Base-by-base conservation (phyloP, 2,329 filamentous ascomycete species). In the Fusarium kyushuense region DNA sequence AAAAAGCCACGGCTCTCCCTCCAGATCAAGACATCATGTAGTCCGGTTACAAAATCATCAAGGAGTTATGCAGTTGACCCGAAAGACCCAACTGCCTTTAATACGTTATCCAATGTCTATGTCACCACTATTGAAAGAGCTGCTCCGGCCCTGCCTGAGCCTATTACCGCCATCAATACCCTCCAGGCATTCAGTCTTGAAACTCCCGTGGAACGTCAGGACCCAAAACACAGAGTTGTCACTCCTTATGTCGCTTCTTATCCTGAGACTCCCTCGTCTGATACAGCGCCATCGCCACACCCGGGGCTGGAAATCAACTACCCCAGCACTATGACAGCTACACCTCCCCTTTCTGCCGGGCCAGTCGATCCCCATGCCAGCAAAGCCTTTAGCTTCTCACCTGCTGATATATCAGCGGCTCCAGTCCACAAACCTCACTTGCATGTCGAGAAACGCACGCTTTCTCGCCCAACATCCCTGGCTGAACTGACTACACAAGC, bases 21-120 rank as follows among this genome's bases (percentile, higher is more conserved):
- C 70, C 83, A 86, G 73, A 87, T 83, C 72, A 85, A 84, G 71
- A 79, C 84, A 25, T 75, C 80, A 30, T 74, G 77, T 57, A 77
- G 76, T 33, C 74, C 81, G 5, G 72, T 71, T 40, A 75, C 78
- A 54, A 81, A 78, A 54, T 76, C 81, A 23, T 65, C 71, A 17
- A 71, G 75, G 62, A 74, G 73, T 46, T 76, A 76, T 54, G 58
- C 72, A 38, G 69, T 86, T 38, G 84, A 89, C 69, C 84, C 86
- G 30, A 84, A 82, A 59, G 89, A 88, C 32, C 86, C 87, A 5
- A 90, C 88, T 2, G 81, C 87, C 23, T 89, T 89, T 79, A 90
- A 90, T 77, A 90, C 88, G 3, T 82, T 90, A 38, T 89, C 87
- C 54, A 90, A 90, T 77, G 85, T 87, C 63, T 90, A 90, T 72